Base-by-base conservation (phyloP, 345 rosid species). In the Salix suchowensis region DNA sequence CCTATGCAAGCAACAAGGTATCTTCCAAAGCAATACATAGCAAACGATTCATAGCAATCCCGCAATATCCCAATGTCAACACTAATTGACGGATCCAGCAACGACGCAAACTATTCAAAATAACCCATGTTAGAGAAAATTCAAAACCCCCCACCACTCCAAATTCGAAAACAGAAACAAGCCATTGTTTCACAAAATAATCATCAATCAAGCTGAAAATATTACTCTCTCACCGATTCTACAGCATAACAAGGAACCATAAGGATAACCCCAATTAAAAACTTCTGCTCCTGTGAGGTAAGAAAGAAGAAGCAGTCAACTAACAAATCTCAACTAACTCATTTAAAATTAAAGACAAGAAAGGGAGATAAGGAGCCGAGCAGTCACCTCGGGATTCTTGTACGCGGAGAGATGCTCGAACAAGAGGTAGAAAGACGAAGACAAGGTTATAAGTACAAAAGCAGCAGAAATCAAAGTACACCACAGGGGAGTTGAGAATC, bases 11-110 rank as follows among this genome's bases (percentile, higher is more conserved):
- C 99, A 76, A 94, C 87, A 69, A 96, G 97, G 85, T 96, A 94
- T 88, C 99, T 90, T 84, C 98, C 99, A 79, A 96, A 96, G 89
- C 99, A 96, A 89, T 96, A 96, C 98, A 96, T 93, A 76, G 99
- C 99, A 82, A 96, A 96, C 72, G 99, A 92, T 80, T 96, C 99
- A 74, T 96, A 96, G 88, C 99, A 88, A 84, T 96, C 99, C 76
- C 99, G 91, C 60, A 96, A 89, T 80, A 91, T 92, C 80, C 85
- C 97, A 76, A 90, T 84, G 80, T 96, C 93, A 84, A 96, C 95
- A 80, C 98, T 91, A 76, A 92, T 87, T 75, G 97, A 85, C 79
- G 99, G 97, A 75, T 92, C 78, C 84, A 90, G 91, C 90, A 96
- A 84, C 3, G 99, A 94, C 44, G 89, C 90, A 84, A 96, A 88